Conservation (phyloP, 2,329 filamentous ascomycete genomes). For the Plectosphaerella plurivora region DNA sequence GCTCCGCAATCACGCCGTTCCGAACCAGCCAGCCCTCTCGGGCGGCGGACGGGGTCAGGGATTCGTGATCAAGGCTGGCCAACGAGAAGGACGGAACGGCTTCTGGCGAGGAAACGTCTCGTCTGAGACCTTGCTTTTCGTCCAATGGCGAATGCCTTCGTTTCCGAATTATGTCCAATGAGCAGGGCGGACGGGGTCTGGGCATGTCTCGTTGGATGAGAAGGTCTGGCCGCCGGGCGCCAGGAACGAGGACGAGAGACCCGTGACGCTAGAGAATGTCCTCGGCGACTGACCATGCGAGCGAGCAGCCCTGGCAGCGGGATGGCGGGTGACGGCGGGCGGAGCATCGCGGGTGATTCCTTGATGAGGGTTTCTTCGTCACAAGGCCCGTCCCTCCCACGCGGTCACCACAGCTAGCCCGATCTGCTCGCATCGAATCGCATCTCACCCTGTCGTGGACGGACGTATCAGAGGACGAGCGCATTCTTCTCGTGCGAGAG, state of each 20-base stretch:
- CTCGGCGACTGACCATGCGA: not conserved
- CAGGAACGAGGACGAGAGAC: not conserved
- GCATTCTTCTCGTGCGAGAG: too few relatives aligned
- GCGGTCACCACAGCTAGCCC: not conserved
- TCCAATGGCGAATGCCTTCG: constrained; percentile 29
- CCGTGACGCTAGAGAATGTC: not conserved
- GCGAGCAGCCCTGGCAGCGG: not conserved
- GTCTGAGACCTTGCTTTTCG: constrained; percentile 22
- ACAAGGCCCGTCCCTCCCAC: constrained; percentile 2
- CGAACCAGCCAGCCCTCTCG: too few relatives aligned
- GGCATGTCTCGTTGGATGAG: constrained; percentile 24
- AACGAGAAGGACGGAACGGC: constrained; percentile 37
- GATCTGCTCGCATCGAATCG: not conserved
- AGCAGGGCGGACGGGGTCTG: constrained; percentile 14
- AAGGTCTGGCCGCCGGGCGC: not conserved
- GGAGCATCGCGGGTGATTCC: not conserved
- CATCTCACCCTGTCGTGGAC: not conserved
- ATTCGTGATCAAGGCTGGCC: constrained; percentile 24
- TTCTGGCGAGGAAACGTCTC: constrained; percentile 11
- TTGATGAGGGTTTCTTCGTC: not conserved
- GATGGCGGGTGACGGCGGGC: not conserved
- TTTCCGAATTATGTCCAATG: constrained; percentile 32
- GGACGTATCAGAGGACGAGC: too few relatives aligned
- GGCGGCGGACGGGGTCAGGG: not conserved
- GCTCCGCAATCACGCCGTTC: not conserved